Base-by-base conservation (phyloP, 2,329 filamentous ascomycete species). In the Dryadomyces sulphureus region DNA sequence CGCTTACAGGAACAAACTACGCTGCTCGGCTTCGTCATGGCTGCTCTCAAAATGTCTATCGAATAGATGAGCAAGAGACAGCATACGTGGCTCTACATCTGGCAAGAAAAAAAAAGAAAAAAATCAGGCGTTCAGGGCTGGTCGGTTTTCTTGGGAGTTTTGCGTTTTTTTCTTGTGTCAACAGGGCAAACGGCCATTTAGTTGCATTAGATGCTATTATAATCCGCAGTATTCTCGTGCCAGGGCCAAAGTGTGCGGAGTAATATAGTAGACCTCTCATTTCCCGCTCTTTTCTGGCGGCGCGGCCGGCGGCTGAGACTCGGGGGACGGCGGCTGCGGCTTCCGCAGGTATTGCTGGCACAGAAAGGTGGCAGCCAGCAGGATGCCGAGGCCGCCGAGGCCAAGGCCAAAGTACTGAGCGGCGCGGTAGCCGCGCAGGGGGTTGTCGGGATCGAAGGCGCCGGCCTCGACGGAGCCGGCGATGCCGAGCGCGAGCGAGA, bases 401-500 rank as follows among this genome's bases (percentile, higher is more conserved):
- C 65, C 66, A 2, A 68, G 56, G 6, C 63, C 66, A 53, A 69
- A 62, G 47, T 64, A 66, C 49, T 66, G 56, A 1, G 61, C 62
- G 5, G 61, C 64, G 1, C 60, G 56, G 50, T 61, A 65, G 0
- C 63, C 64, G 5, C 22, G 52, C 11, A 65, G 48, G 27, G 57
- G 45, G 38, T 63, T 54, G 30, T 54, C 46, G 1, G 54, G 52
- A 4, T 47, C 46, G 38, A 56, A 54, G 0, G 65, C 56, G 6
- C 64, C 60, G 0, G 61, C 59, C 54, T 83, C 77, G 2, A 82
- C 70, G 0, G 77, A 82, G 0, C 77, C 79, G 0, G 79, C 79
- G 40, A 85, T 70, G 0, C 79, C 81, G 0, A 85, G 64, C 0
- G 75, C 77, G 3, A 84, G 59, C 1, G 75, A 76, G 30, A 84